These are phyloP conservation scores for Pelargonium citronellum DNA, from an alignment of 441 rosid genomes.

Conservation along the genomic window DNA sequence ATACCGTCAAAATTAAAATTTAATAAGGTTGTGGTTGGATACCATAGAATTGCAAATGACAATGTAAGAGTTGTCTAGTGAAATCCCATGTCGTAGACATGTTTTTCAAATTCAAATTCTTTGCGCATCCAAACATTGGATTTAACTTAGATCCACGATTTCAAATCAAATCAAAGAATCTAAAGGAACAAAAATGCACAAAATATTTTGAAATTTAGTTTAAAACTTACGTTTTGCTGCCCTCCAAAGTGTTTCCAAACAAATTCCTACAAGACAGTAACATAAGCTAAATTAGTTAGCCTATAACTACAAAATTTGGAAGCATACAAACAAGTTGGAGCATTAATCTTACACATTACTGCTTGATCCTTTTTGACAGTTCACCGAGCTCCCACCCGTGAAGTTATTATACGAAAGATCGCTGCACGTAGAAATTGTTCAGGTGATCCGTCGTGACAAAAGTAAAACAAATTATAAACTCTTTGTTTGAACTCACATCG, in stretches of 20 bases:
- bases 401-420: slow-evolving; percentile 24
- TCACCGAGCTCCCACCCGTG: slow-evolving; percentile 9
- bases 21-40: no score
- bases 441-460: background rate
- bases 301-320: no score
- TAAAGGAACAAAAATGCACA: no score
- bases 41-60: no score
- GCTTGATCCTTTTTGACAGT: slow-evolving; percentile 18
- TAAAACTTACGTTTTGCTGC: slow-evolving; percentile 33
- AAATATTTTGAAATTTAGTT: background rate
- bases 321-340: background rate
- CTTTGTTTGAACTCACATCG: slow-evolving; percentile 32
- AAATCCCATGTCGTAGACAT: no score
- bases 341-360: slow-evolving; percentile 22
- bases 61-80: no score
- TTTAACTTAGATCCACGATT: no score
- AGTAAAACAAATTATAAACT: background rate
- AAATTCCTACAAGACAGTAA: slow-evolving; percentile 35
- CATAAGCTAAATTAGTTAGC: background rate
- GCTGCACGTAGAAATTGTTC: slow-evolving; percentile 26
- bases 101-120: no score
- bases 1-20: no score
- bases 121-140: no score
- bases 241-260: slow-evolving; percentile 42
- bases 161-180: no score